Evolutionary conservation across 2,329 filamentous ascomycete species (phyloP), one percentile per base, ranked within the genome.

Genomic region (Aspergillus tamarii): DNA sequence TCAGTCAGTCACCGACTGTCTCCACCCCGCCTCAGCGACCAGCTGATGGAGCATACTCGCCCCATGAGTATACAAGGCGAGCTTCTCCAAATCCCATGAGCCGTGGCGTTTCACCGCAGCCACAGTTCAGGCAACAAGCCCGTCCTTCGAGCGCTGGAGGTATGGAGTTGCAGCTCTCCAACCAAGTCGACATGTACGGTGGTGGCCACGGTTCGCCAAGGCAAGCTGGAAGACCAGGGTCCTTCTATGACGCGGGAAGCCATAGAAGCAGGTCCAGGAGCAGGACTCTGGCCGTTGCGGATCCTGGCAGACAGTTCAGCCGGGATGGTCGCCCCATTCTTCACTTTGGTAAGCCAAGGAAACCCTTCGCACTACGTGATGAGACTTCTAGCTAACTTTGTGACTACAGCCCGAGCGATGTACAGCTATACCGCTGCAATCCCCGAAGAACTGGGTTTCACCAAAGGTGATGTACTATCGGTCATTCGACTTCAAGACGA

Each of bases 351-450:
- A 86, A 89, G 93, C 86, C 60, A 36, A 26, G 4, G 21, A 9
- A 43, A 36, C 23, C 28, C 34, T 23, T 46, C 36, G 30, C 14
- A 10, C 26, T 19, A 14, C 34, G 46, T 39, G 10, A n/a, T 23
- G 11, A 2, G 19, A 36, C 45, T 4, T 12, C 53, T 46, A 43
- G 28, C 67, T 74, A 67, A 72, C 64, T 73, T 63, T 19, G 26
- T 56, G 48, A 32, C 28, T 66, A 56, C 71, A 98, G 95, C 95
- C 60, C 91, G 94, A 48, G 94, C 95, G 30, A 85, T 97, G 83
- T 99, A 98, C 79, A 89, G 92, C 82, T 99, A 99, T 78, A 89
- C 91, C 74, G 93, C 95, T 2, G 94, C 93, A 26, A 99, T 99
- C 63, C 93, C 94, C 0, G 95, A 98, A 76, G 96, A 99, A 79